Evolutionary conservation across 352 stramenopile species (phyloP).

Genomic region (Globisporangium cylindrosporum): DNA sequence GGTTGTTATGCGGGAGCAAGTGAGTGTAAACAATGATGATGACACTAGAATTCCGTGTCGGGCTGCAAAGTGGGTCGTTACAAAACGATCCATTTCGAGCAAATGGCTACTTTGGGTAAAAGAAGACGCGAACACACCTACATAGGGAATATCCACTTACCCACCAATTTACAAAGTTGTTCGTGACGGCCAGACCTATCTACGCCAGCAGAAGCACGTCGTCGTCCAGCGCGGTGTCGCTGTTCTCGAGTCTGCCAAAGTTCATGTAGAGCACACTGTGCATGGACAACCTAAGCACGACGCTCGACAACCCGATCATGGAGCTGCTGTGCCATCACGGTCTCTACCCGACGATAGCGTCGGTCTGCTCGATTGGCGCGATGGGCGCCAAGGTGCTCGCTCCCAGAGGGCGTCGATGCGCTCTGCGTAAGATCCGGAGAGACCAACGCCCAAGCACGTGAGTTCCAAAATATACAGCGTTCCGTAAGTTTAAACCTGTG

Average conservation of each 20-base stretch:
- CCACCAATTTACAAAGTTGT: too few relatives aligned
- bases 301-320: conserved; percentile 11
- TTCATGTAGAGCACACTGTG: conserved; percentile 10
- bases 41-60: too few relatives aligned
- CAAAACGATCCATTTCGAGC: too few relatives aligned
- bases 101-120: too few relatives aligned
- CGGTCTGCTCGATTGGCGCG: conserved; percentile 20
- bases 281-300: conserved; percentile 14
- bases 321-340: conserved; percentile 16
- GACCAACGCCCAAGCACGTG: conserved; percentile 18
- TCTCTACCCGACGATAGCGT: conserved; percentile 19
- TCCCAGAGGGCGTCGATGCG: conserved; percentile 17
- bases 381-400: conserved; percentile 17
- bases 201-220: conserved; percentile 11
- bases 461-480: conserved; percentile 26
- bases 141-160: too few relatives aligned
- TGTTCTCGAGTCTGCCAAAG: conserved; percentile 18
- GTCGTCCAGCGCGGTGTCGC: conserved; percentile 14
- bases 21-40: too few relatives aligned
- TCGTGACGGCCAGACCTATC: too few relatives aligned
- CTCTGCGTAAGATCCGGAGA: conserved; percentile 14
- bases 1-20: too few relatives aligned
- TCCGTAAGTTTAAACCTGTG: conserved; percentile 10
- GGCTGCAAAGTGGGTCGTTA: too few relatives aligned
- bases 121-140: too few relatives aligned